Conservation (phyloP, 352 stramenopile genomes). For the Globisporangium spiculum region DNA sequence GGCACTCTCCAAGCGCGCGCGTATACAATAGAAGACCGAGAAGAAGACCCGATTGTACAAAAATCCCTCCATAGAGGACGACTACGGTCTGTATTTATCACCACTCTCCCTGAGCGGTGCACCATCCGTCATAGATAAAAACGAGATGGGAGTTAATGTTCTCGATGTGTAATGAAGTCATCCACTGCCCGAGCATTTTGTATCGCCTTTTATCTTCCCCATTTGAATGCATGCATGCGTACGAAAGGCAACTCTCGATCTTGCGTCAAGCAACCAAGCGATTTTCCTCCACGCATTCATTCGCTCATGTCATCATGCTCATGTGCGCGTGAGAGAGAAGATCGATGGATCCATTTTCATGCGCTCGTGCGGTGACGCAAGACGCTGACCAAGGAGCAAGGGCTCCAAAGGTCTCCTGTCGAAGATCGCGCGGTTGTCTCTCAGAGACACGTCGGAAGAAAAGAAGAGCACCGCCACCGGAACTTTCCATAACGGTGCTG, state of each 20-base stretch:
- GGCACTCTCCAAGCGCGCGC: conserved; percentile 13
- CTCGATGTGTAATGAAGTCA: conserved; percentile 11
- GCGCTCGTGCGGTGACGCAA: background rate
- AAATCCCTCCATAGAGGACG: background rate
- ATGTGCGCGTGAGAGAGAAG: background rate
- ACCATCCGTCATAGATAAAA: background rate
- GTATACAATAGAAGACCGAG: conserved; percentile 14
- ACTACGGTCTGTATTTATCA: conserved; percentile 16
- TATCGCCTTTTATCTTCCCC: background rate
- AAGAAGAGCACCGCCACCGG: background rate
- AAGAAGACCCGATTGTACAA: conserved; percentile 7
- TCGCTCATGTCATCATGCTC: background rate
- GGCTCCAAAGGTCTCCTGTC: background rate
- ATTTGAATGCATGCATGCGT: background rate
- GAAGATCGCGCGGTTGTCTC: background rate
- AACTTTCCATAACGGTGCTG: background rate
- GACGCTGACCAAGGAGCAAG: background rate
- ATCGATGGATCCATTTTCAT: background rate
- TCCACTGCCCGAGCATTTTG: background rate
- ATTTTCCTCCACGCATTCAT: background rate
- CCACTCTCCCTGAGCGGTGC: background rate
- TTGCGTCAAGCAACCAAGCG: background rate
- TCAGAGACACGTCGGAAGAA: conserved; percentile 1
- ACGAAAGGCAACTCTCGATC: background rate
- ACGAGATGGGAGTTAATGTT: conserved; percentile 7